These are phyloP conservation scores for Yamadazyma endophytica DNA, from an alignment of 805 yeast genomes.

Conservation along the genomic window DNA sequence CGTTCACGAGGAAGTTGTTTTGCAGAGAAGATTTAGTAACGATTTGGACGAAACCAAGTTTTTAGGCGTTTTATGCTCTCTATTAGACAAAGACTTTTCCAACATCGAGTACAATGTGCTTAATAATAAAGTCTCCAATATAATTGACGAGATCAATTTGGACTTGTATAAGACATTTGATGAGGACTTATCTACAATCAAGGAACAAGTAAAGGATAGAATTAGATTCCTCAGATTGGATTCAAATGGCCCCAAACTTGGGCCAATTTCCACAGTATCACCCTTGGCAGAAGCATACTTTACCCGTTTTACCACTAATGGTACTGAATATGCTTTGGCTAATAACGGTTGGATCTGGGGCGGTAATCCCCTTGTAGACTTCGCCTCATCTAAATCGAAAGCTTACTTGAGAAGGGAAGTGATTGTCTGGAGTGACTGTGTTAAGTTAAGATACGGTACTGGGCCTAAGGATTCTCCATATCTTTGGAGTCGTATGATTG, in stretches of 20 bases:
- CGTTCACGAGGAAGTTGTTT: slow-evolving; percentile 37
- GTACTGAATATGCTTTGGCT: slow-evolving; percentile 68
- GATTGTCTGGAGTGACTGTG: slow-evolving; percentile 97
- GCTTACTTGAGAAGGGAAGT: slow-evolving; percentile 90
- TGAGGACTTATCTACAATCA: slow-evolving; percentile 60
- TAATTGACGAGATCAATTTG: slow-evolving; percentile 75
- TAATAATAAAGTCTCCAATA: slow-evolving; percentile 36
- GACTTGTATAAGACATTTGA: slow-evolving; percentile 73
- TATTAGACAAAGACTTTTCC: slow-evolving; percentile 12
- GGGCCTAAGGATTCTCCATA: slow-evolving; percentile 80
- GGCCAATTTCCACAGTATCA: slow-evolving; percentile 43
- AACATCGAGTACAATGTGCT: slow-evolving; percentile 22
- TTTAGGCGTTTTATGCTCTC: slow-evolving; percentile 43
- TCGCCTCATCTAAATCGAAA: slow-evolving; percentile 75
- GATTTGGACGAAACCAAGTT: slow-evolving; percentile 47
- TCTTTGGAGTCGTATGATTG: slow-evolving; percentile 83
- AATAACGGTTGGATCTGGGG: slow-evolving; percentile 99
- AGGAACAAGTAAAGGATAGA: slow-evolving; percentile 70
- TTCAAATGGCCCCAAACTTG: slow-evolving; percentile 75
- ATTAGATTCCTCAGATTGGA: slow-evolving; percentile 75
- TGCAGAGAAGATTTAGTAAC: slow-evolving; percentile 51
- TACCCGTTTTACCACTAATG: slow-evolving; percentile 59
- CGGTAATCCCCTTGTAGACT: slow-evolving; percentile 89
- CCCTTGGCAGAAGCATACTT: slow-evolving; percentile 88
- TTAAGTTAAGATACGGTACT: slow-evolving; percentile 81